Percentiles rank a stretch among this genome's conserved stretches.
These are phyloP conservation scores for Suillus spraguei DNA, from an alignment of 768 basidiomycete species.

Conservation along the genomic window DNA sequence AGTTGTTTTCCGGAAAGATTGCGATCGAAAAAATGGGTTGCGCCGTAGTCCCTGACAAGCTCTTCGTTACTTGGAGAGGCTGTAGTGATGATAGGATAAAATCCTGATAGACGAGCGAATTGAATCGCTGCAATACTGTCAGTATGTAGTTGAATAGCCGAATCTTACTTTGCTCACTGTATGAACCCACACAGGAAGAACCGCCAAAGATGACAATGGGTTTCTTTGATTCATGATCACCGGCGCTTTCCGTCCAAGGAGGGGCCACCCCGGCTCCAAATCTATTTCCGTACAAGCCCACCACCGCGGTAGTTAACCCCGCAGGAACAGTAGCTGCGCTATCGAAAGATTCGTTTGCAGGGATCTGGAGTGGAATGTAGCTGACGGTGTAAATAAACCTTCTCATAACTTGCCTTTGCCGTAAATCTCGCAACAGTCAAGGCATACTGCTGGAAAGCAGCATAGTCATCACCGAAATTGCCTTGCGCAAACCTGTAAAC, in stretches of 20 bases:
- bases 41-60: conserved; percentile 39
- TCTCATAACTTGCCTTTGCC: conserved; percentile 36
- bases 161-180: conserved; percentile 31
- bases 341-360: conserved; percentile 44
- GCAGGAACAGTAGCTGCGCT: conserved; percentile 50
- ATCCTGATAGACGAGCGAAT: conserved; percentile 41
- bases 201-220: conserved; percentile 53
- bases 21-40: conserved; percentile 43
- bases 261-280: conserved; percentile 42
- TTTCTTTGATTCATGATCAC: conserved; percentile 41
- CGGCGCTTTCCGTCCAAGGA: conserved; percentile 35
- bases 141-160: conserved; percentile 9
- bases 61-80: conserved; percentile 35
- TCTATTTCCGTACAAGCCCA: conserved; percentile 46
- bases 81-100: conserved; percentile 44
- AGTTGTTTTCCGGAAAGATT: conserved; percentile 21
- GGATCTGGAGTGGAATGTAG: conserved; percentile 37
- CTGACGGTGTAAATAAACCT: too few relatives aligned
- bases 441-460: conserved; percentile 44
- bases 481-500: conserved; percentile 35
- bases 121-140: conserved; percentile 35
- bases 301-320: conserved; percentile 45
- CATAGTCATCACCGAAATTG: conserved; percentile 27
- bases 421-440: conserved; percentile 34
- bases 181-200: conserved; percentile 50